Evolutionary conservation across 352 stramenopile species (phyloP), one percentile per base, ranked within the genome.

Genomic region (Pythium rhizo-oryzae): DNA sequence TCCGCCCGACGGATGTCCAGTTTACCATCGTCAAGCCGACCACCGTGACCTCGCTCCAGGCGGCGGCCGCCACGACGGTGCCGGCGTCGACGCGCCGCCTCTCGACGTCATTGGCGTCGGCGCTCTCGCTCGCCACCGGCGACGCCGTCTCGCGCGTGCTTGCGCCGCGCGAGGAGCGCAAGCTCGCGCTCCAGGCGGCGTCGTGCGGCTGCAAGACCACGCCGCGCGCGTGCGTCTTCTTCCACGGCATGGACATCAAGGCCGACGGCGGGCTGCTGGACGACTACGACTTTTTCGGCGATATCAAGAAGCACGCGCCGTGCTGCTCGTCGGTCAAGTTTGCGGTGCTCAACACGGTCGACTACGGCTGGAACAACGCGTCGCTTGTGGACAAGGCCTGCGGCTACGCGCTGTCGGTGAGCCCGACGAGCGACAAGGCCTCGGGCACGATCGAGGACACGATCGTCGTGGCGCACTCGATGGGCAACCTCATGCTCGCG

Each of bases 301-400:
- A 74, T 44, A 56, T 87, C 24, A 33, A 72, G 4, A 72, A 78
- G 19, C 77, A 89, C 53, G 77, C 84, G 11, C 82, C 84, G 6
- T 92, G 84, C 64, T 92, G 84, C 68, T 82, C 74, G 18, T 80
- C 75, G 35, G 66, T 85, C 56, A 82, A 84, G 53, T 89, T 82
- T 51, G 72, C 75, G 0, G 59, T 79, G 0, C 19, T 89, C 18
- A 77, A 91, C 60, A 89, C 79, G 4, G 53, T 67, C 8, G 57
- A 81, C 60, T 65, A 64, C 23, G 74, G 56, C 0, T 91, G 82
- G 82, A 81, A 69, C 33, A 76, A 83, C 52, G 70, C 54, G 18
- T 47, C 61, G 41, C 59, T 51, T 3, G 59, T 58, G 30, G 47
- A 51, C 47, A 65, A 70, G 21, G 58, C 58, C 25, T 65, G 58